phyloP scores from a whole-genome alignment of 2,329 filamentous ascomycete genomes.

The Diaporthe sp. region DNA sequence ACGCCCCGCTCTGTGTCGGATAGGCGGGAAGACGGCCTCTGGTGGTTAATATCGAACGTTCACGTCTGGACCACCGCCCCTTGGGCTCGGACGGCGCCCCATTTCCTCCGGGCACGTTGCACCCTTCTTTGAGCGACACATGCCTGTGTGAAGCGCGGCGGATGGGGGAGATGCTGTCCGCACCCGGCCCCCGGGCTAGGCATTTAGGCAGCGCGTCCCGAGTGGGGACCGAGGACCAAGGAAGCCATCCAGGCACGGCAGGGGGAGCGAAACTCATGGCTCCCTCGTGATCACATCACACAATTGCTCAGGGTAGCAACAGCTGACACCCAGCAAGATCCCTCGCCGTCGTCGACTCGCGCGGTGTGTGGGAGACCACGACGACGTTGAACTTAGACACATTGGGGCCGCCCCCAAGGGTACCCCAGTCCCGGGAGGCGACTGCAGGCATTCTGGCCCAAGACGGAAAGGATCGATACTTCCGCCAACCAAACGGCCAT shows the following conservation, averaged over 20 bases:
- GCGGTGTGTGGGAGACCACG: not conserved
- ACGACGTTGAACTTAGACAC: not conserved
- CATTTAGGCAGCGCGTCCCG: conserved; percentile 27
- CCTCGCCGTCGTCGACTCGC: conserved; percentile 2
- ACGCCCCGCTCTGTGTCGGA: conserved; percentile 17
- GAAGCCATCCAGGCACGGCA: not conserved
- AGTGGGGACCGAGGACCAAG: not conserved
- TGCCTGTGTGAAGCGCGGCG: not conserved
- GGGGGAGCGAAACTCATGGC: conserved; percentile 5
- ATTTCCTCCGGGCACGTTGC: conserved; percentile 5
- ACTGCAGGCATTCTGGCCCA: conserved; percentile 21
- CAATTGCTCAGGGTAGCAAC: conserved; percentile 13
- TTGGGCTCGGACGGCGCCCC: not conserved
- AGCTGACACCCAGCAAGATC: conserved; percentile 6
- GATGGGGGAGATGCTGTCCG: not conserved
- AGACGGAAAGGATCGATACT: conserved; percentile 36
- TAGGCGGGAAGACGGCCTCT: conserved; percentile 27
- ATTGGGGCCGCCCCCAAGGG: conserved; percentile 4
- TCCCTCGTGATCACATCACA: conserved; percentile 22
- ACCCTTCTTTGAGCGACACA: not conserved
- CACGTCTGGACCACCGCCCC: not conserved
- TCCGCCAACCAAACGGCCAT: conserved; percentile 43
- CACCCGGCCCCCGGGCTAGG: conserved; percentile 13
- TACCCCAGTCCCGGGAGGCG: conserved; percentile 21
- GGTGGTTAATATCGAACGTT: conserved; percentile 15